Evolutionary conservation across 345 rosid species (phyloP), one percentile per base, ranked within the genome.

Genomic region (Erysimum cheiranthoides): DNA sequence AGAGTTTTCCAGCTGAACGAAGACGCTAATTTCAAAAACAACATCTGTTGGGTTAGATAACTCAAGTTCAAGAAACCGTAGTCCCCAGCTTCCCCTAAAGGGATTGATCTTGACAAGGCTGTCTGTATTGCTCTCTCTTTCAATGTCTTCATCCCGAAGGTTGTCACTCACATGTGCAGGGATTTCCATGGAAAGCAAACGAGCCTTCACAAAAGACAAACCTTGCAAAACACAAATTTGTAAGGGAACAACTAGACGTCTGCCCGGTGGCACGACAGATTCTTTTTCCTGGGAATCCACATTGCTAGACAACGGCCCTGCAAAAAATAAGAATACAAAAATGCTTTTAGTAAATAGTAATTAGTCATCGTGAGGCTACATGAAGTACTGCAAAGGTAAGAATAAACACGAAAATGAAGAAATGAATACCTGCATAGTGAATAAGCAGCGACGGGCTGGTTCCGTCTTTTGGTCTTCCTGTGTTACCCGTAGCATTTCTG

Each of bases 51-150:
- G 98, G 78, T 93, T 96, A 53, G 88, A 88, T 82, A 96, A 65
- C 85, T 96, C 99, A 31, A 96, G 87, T 78, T 96, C 99, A 28
- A 96, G 91, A 80, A 96, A 91, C 39, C 94, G 93, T 10, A 96
- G 78, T 35, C 99, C 98, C 99, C 99, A 93, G 78, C 99, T 96
- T 78, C 99, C 99, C 82, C 98, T 84, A 58, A 85, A 90, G 50
- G 96, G 98, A 82, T 96, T 90, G 30, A 93, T 93, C 78, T 93
- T 96, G 70, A 91, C 89, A 73, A 93, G 80, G 68, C 89, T 87
- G 45, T 96, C 96, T 73, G 83, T 84, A 84, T 84, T 87, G 77
- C 76, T 81, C 70, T 81, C 91, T 8, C 83, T 73, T 74, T 78
- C 83, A 67, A 18, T 69, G 47, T 73, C 82, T 79, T 87, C 94